Conservation (phyloP, 2,329 filamentous ascomycete species). For the Xylariaceae sp. region DNA sequence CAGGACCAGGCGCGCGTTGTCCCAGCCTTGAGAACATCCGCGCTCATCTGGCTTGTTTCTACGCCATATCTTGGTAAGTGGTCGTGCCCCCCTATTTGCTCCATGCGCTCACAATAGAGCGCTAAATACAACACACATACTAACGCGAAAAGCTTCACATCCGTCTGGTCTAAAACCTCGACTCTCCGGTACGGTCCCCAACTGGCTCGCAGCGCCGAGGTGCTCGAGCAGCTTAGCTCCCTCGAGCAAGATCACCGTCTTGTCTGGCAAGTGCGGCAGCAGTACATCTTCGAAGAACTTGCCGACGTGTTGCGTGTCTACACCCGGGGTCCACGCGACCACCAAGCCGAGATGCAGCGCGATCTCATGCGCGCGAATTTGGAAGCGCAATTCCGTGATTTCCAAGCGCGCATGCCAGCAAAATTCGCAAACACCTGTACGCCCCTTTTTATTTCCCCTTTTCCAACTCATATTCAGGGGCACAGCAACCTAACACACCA, state of each 20-base stretch:
- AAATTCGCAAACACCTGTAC: conserved; percentile 28
- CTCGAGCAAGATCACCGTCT: conserved; percentile 40
- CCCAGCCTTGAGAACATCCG: conserved; percentile 41
- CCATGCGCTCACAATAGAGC: too few relatives aligned
- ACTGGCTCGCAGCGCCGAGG: conserved; percentile 41
- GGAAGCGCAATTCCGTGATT: conserved; percentile 42
- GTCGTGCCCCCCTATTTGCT: not conserved
- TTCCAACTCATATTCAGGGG: not conserved
- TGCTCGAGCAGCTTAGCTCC: conserved; percentile 36
- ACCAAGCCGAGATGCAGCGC: conserved; percentile 38
- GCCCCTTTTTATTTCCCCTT: too few relatives aligned
- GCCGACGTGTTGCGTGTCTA: conserved; percentile 29
- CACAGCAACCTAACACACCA: not conserved
- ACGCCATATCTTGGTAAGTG: conserved; percentile 39
- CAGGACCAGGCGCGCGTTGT: conserved; percentile 17
- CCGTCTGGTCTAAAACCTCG: conserved; percentile 36
- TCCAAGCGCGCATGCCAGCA: conserved; percentile 35
- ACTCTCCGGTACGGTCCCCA: conserved; percentile 38
- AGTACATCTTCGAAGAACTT: conserved; percentile 37
- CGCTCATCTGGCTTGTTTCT: conserved; percentile 43
- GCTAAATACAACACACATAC: not conserved
- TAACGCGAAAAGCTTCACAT: conserved; percentile 32
- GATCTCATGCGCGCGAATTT: conserved; percentile 44
- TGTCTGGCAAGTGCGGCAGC: conserved; percentile 39
- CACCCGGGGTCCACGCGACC: conserved; percentile 18